These are phyloP conservation scores for Colletotrichum limetticola DNA, from an alignment of 2,329 filamentous ascomycete genomes.

Conservation along the genomic window DNA sequence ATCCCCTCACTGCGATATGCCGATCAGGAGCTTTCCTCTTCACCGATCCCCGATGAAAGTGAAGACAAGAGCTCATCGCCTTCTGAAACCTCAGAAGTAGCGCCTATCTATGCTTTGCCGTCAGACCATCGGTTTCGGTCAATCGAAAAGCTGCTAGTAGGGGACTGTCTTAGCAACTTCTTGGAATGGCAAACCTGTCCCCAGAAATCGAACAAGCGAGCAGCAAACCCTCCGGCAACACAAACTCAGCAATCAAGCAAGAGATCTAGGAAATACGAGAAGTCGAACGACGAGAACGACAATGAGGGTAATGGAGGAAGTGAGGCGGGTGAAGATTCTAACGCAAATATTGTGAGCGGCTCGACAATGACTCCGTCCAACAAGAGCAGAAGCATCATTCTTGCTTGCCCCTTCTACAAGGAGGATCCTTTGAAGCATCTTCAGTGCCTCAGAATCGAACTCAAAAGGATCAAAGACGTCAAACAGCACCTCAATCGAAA, in stretches of 20 bases:
- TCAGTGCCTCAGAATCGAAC: slow-evolving; percentile 39
- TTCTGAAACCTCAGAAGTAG: neutral
- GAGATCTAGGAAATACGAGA: neutral
- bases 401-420: slow-evolving; percentile 44
- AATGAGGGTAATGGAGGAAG: neutral
- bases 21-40: neutral
- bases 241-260: neutral
- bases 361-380: neutral
- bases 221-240: neutral
- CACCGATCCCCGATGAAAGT: neutral
- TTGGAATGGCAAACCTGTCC: neutral
- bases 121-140: neutral
- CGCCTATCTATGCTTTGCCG: neutral
- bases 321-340: neutral
- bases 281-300: no score
- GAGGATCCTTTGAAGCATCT: slow-evolving; percentile 39
- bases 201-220: neutral
- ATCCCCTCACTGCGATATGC: neutral
- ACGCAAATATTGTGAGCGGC: neutral
- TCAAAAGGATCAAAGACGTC: slow-evolving; percentile 42
- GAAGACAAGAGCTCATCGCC: neutral
- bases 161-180: neutral
- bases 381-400: neutral
- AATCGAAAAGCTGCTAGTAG: neutral
- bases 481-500: slow-evolving; percentile 43